phyloP scores from a whole-genome alignment of 176 grass and related monocot species.

The Areca catechu region DNA sequence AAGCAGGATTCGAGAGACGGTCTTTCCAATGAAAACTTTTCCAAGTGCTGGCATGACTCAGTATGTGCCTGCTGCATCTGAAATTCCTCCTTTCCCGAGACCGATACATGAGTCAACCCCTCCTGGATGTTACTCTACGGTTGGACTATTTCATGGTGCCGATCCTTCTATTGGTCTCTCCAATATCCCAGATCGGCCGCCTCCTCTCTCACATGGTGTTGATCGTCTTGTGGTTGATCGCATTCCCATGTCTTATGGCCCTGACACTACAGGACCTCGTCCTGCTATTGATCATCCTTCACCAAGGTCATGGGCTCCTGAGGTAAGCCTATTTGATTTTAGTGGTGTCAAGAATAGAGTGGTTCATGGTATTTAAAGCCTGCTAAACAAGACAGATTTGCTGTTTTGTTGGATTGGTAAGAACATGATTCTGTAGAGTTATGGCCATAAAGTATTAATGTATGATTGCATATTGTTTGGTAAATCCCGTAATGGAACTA shows the following conservation, averaged over 20 bases:
- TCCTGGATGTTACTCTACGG: slow-evolving; percentile 22
- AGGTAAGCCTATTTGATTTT: slow-evolving; percentile 27
- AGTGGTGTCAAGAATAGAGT: no score
- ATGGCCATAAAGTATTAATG: no score
- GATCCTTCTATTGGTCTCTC: slow-evolving; percentile 39
- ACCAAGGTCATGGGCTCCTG: slow-evolving; percentile 43
- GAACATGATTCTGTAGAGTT: no score
- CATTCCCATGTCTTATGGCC: slow-evolving; percentile 34
- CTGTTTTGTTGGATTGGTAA: no score
- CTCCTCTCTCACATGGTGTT: slow-evolving; percentile 23
- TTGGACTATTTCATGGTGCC: slow-evolving; percentile 33
- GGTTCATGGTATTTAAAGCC: no score
- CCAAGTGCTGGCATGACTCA: slow-evolving; percentile 36
- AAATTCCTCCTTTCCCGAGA: slow-evolving; percentile 27
- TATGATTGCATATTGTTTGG: no score
- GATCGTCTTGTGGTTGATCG: slow-evolving; percentile 40
- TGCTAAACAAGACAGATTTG: no score
- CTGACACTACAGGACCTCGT: slow-evolving; percentile 32
- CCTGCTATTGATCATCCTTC: slow-evolving; percentile 44
- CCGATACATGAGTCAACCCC: slow-evolving; percentile 48
- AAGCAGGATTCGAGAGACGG: slow-evolving; percentile 51
- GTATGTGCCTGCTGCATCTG: slow-evolving; percentile 27
- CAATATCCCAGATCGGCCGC: slow-evolving; percentile 28
- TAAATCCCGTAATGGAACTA: no score
- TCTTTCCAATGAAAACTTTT: slow-evolving; percentile 38